Base-by-base conservation (phyloP, 768 basidiomycete genomes). In the Paxillus involutus region DNA sequence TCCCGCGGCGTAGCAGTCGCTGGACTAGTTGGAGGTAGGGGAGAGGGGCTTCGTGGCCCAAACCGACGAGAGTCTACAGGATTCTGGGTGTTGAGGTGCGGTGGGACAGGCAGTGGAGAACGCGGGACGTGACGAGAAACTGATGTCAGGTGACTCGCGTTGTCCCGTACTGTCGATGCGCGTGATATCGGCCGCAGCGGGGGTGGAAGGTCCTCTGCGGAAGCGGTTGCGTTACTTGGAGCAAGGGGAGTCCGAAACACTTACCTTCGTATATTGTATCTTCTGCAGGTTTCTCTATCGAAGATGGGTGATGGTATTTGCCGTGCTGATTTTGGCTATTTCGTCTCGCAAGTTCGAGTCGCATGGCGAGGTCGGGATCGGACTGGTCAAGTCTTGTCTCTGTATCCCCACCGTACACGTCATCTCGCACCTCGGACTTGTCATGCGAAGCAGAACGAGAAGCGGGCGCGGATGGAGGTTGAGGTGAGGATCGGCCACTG, bases 281-380 rank as follows among this genome's bases (percentile, higher is more conserved):
- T 59, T 87, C 85, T 14, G 79, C 64, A 3, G 81, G 76, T 29
- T 63, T 70, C 14, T 83, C 81, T 59, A 79, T 63, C 6, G 73
- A 62, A 49, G 80, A 58, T 43, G 74, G 60, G 10, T 74, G 53
- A 42, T 73, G 64, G 45, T 68, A 65, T 45, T 79, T 79, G 16
- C 76, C 79, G 53, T 82, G 79, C 60, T 93, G 91, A 67, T 80
- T 89, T 63, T 86, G 78, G 66, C 91, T 92, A 66, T 97, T 97
- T 59, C 82, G 81, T 55, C 91, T 77, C 6, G 94, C 94, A 46
- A 96, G 74, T 57, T 91, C 91, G 48, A 97, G 72, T 45, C 88
- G 85, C 73, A 82, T 77, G 19, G 85, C 80, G 49, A 96, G 75
- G 65, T 95, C 89, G 60, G 80, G 80, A 63, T 93, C 91, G 14